A percentile compares a stretch with the other conserved stretches of the same genome.
These are phyloP conservation scores for Solanum sparsipilum DNA, from an alignment of 257 asterid genomes.

Conservation along the genomic window DNA sequence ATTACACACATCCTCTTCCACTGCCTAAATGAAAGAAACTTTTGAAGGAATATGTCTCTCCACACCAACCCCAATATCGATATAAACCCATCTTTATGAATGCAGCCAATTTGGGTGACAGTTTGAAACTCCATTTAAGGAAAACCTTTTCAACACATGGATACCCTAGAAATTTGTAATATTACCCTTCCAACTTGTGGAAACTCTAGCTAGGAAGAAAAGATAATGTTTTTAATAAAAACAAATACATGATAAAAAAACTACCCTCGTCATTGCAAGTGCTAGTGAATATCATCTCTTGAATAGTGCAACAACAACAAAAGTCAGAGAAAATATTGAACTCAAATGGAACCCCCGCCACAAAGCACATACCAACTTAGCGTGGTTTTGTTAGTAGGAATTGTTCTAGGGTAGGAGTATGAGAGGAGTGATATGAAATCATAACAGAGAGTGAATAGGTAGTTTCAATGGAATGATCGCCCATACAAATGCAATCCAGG, in stretches of 20 bases:
- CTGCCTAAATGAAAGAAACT: neutral
- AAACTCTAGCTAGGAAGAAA: neutral
- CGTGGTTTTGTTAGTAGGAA: neutral
- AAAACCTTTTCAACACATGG: neutral
- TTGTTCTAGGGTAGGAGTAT: neutral
- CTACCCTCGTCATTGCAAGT: neutral
- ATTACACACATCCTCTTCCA: neutral
- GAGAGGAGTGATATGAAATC: neutral
- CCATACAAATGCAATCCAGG: neutral
- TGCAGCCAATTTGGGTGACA: neutral
- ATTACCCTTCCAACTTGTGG: neutral
- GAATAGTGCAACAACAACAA: neutral
- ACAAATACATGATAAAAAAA: neutral
- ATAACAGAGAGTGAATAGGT: neutral
- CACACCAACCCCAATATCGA: neutral
- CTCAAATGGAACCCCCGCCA: neutral
- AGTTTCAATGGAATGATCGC: neutral
- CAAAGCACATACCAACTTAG: neutral
- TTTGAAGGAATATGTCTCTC: neutral
- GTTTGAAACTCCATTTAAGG: neutral
- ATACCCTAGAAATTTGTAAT: neutral
- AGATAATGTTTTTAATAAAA: too few species aligned
- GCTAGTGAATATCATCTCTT: too few species aligned
- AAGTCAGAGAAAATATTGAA: neutral
- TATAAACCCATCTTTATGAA: neutral